Percentiles rank a stretch among this genome's conserved stretches.
Evolutionary conservation across 352 stramenopile genomes (phyloP).

Genomic region (Globisporangium orthogonon): DNA sequence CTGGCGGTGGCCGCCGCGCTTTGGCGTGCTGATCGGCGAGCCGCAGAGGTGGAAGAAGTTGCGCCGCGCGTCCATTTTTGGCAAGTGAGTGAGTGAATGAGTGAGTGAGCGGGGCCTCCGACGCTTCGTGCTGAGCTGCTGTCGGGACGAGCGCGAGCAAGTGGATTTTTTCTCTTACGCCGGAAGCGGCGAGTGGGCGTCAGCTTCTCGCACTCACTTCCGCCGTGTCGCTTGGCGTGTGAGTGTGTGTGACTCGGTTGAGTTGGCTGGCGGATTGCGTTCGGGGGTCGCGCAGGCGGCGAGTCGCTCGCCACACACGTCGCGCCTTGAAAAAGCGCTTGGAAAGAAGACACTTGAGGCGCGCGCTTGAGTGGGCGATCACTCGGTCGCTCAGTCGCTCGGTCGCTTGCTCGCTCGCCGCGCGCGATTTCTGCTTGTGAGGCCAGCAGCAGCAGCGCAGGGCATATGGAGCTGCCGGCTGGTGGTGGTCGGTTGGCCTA

Average conservation of each 20-base stretch:
- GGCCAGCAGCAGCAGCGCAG: neutral
- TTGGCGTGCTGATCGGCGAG: slow-evolving; percentile 70
- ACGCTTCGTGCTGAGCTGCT: no score
- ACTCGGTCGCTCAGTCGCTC: neutral
- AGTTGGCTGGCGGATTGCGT: no score
- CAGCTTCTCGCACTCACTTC: neutral
- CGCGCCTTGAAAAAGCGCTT: neutral
- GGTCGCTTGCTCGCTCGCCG: neutral
- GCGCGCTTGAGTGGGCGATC: no score
- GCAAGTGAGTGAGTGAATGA: no score
- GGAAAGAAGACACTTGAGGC: neutral
- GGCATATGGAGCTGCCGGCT: neutral
- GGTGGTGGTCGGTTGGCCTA: neutral
- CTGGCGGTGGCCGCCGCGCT: slow-evolving; percentile 36
- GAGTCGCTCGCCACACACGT: neutral
- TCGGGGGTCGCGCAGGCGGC: no score
- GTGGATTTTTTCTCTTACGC: neutral
- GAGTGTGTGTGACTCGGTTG: neutral
- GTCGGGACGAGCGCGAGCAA: neutral
- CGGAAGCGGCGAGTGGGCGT: no score
- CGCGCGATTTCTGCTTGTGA: neutral
- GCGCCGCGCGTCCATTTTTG: slow-evolving; percentile 7
- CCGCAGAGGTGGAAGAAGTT: slow-evolving; percentile 70
- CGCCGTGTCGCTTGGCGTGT: neutral
- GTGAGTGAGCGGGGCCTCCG: no score